Evolutionary conservation across 2,329 filamentous ascomycete genomes (phyloP).

Genomic region (Cladophialophora bantiana): DNA sequence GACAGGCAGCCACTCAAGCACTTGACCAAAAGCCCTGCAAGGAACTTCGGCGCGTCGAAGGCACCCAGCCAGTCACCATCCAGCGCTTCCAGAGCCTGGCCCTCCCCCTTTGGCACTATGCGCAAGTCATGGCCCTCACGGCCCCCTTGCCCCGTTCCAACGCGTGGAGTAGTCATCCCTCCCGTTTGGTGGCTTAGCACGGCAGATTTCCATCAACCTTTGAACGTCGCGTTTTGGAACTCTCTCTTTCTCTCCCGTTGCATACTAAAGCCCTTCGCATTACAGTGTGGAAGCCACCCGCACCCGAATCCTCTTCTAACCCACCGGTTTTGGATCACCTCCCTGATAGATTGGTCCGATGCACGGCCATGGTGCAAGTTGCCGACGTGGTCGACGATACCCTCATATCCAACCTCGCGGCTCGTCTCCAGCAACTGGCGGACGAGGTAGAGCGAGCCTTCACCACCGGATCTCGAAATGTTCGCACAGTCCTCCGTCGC

Average conservation of each 20-base stretch:
- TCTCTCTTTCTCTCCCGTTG: slow-evolving; percentile 4
- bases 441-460: slow-evolving; percentile 28
- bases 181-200: slow-evolving; percentile 19
- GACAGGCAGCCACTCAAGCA: background rate
- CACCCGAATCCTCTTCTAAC: slow-evolving; percentile 14
- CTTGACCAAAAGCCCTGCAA: slow-evolving; percentile 19
- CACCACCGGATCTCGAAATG: slow-evolving; percentile 29
- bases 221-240: background rate
- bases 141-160: background rate
- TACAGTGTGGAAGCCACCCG: slow-evolving; percentile 16
- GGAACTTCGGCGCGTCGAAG: slow-evolving; percentile 9
- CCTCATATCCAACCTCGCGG: slow-evolving; percentile 25
- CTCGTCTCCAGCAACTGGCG: slow-evolving; percentile 16
- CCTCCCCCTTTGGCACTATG: background rate
- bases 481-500: slow-evolving; percentile 31
- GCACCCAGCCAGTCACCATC: slow-evolving; percentile 11
- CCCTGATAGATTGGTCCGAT: slow-evolving; percentile 11
- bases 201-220: slow-evolving; percentile 11
- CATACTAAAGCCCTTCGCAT: slow-evolving; percentile 15
- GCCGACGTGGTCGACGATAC: slow-evolving; percentile 24
- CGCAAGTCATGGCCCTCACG: background rate
- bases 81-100: slow-evolving; percentile 11
- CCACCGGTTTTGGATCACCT: slow-evolving; percentile 7
- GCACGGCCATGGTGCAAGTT: slow-evolving; percentile 25
- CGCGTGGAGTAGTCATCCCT: slow-evolving; percentile 21